Conservation (phyloP, 192 early-diverging fungal genomes). For the Entomortierella parvispora region DNA sequence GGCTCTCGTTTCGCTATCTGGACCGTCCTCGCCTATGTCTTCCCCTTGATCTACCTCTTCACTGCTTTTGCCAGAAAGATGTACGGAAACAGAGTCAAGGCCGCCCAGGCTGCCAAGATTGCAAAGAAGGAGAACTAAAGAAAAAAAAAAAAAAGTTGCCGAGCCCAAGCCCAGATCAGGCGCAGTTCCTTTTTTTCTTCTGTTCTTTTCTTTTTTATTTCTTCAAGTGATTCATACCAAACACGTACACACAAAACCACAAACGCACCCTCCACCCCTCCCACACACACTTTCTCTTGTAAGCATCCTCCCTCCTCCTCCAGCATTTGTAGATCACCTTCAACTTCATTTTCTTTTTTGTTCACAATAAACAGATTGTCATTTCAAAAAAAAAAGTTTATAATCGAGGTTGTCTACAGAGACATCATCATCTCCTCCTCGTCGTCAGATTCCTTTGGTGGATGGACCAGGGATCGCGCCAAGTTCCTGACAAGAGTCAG, state of each 20-base stretch:
- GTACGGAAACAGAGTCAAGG: constrained; percentile 54
- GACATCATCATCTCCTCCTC: not conserved
- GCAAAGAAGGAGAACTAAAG: constrained; percentile 20
- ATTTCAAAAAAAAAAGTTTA: not conserved
- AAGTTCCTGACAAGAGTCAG: constrained; percentile 40
- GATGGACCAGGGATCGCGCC: constrained; percentile 34
- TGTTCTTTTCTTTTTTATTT: not conserved
- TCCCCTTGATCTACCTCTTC: constrained; percentile 72
- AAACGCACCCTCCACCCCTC: no score
- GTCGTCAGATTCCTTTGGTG: constrained; percentile 3
- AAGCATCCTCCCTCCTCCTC: no score
- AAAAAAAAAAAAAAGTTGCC: not conserved
- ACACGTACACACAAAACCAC: no score
- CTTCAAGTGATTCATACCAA: no score
- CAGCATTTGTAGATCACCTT: no score
- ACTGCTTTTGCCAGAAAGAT: constrained; percentile 68
- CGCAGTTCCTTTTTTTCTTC: not conserved
- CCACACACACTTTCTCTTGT: no score
- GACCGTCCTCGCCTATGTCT: constrained; percentile 61
- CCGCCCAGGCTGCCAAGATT: not conserved
- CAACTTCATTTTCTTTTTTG: no score
- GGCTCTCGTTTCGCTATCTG: constrained; percentile 62
- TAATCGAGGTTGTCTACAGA: no score
- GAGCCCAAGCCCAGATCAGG: no score
- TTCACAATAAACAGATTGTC: no score